A percentile compares a stretch with the other conserved stretches of the same genome.
These are phyloP conservation scores for Phlyctochytrium bullatum DNA, from an alignment of 192 early-diverging fungal genomes.

Conservation along the genomic window DNA sequence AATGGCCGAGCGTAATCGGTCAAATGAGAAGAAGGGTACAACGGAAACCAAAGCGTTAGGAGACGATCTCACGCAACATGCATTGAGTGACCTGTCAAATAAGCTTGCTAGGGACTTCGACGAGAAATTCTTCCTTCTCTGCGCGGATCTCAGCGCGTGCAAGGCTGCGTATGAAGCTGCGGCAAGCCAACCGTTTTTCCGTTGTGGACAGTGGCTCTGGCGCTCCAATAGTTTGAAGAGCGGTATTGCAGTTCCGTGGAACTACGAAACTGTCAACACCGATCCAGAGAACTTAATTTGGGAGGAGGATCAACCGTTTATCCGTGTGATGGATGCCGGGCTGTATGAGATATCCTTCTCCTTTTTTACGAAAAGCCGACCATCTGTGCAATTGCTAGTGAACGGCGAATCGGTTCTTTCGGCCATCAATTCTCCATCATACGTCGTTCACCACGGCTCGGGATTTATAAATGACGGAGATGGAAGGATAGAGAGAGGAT, in stretches of 20 bases:
- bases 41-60: neutral
- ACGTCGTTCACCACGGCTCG: slow-evolving; percentile 44
- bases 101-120: slow-evolving; percentile 43
- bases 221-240: slow-evolving; percentile 37
- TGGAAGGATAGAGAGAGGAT: slow-evolving; percentile 33
- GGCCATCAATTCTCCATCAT: slow-evolving; percentile 50
- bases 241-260: slow-evolving; percentile 46
- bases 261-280: slow-evolving; percentile 44
- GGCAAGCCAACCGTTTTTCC: slow-evolving; percentile 36
- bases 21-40: neutral
- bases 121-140: slow-evolving; percentile 50
- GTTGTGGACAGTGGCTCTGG: slow-evolving; percentile 52
- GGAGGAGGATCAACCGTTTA: slow-evolving; percentile 26
- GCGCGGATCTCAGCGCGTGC: slow-evolving; percentile 42
- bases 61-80: neutral
- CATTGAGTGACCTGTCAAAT: neutral
- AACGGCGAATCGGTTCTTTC: slow-evolving; percentile 56
- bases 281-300: slow-evolving; percentile 51
- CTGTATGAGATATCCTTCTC: slow-evolving; percentile 52
- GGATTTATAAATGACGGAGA: slow-evolving; percentile 43
- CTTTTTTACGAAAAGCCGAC: slow-evolving; percentile 43
- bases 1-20: neutral
- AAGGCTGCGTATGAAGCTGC: slow-evolving; percentile 33
- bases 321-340: slow-evolving; percentile 40
- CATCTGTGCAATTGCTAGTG: slow-evolving; percentile 48